Evolutionary conservation across 2,329 filamentous ascomycete species (phyloP).

Genomic region (Pochonia chlamydosporia): DNA sequence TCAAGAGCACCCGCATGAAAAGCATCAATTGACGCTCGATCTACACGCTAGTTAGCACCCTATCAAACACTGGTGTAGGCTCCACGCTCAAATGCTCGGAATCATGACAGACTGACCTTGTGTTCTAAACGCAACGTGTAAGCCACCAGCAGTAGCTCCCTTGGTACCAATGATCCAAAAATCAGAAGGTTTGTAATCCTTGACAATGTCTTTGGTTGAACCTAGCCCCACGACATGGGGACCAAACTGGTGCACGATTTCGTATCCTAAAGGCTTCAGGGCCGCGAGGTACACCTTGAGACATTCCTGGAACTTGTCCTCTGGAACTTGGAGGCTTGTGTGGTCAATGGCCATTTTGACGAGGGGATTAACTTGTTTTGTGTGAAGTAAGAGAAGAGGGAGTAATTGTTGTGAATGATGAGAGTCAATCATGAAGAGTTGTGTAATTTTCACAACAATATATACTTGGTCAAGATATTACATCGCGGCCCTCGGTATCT

Average conservation of each 20-base stretch:
- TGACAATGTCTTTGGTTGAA: conserved; percentile 8
- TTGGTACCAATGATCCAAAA: conserved; percentile 25
- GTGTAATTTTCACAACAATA: too few relatives aligned
- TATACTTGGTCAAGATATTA: too few relatives aligned
- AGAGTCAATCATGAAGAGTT: too few relatives aligned
- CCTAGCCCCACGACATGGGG: conserved; percentile 27
- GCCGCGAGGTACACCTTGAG: conserved; percentile 28
- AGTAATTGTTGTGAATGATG: too few relatives aligned
- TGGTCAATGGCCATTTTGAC: conserved; percentile 30
- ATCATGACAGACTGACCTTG: conserved; percentile 16
- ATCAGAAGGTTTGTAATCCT: conserved; percentile 14
- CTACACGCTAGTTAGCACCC: conserved; percentile 17
- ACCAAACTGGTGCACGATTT: conserved; percentile 19
- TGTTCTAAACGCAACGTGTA: conserved; percentile 26
- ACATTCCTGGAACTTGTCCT: conserved; percentile 19
- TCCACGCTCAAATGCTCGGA: background rate
- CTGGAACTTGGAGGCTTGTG: conserved; percentile 23
- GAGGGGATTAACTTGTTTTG: too few relatives aligned
- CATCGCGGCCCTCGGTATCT: too few relatives aligned
- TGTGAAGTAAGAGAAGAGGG: too few relatives aligned
- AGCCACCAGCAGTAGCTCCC: conserved; percentile 9
- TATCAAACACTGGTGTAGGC: too few relatives aligned
- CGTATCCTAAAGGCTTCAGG: conserved; percentile 31
- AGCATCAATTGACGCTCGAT: conserved; percentile 34
- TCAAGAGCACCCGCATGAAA: conserved; percentile 37